Evolutionary conservation across 345 rosid species (phyloP), one percentile per base, ranked within the genome.

Genomic region (Rhizophora mangle): DNA sequence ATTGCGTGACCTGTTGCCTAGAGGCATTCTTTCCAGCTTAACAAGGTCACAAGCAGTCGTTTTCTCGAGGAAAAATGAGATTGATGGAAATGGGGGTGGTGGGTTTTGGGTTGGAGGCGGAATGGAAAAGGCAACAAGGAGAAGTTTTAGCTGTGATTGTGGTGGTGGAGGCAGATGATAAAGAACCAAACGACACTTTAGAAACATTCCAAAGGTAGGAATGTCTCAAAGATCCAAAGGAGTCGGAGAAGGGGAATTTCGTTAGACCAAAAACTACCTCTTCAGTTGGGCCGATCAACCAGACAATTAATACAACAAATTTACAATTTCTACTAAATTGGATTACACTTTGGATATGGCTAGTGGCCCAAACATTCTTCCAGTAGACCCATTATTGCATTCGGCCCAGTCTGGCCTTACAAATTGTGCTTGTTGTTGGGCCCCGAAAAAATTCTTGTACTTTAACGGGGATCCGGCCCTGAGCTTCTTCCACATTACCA

Each of bases 141-240:
- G 83, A 73, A 51, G 74, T 71, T 80, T 63, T 58, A 75, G 80
- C 68, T 52, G 20, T 61, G 67, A 64, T 75, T 65, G 83, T 81
- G 89, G 82, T 81, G 74, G 65, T 64, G 57, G 81, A 85, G 74
- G 64, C 66, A 55, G 71, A 72, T 73, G 65, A 52, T 59, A 26
- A 62, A 57, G 3, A 9, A 11, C 36, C 27, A 18, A 4, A 67
- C 6, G 30, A 18, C 7, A 32, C 7, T 43, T 43, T 22, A 69
- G 87, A 85, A 82, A 75, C 72, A 69, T 81, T 84, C 77, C 68
- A 80, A 53, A 63, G 73, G 55, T 81, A 8, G 64, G 83, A 82
- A 82, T 77, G 71, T 61, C 70, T 79, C 82, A 70, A 53, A 73
- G 94, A 88, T 90, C 92, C 96, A 62, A 62, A 34, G 30, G 74